These are phyloP conservation scores for Nakazawaea ernobii DNA, from an alignment of 805 yeast species.

Conservation along the genomic window DNA sequence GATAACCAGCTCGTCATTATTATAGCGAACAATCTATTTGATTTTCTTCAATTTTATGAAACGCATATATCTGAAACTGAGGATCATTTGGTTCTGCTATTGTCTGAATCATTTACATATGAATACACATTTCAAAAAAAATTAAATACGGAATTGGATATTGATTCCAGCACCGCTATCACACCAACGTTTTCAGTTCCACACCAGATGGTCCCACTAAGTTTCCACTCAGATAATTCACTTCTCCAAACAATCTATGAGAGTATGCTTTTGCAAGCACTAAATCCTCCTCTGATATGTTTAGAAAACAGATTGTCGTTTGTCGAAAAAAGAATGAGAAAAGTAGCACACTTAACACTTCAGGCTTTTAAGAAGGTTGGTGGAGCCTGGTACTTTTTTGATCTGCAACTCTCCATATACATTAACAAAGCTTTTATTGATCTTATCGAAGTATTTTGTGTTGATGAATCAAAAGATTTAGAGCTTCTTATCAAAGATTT, in stretches of 20 bases:
- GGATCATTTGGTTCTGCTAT: neutral
- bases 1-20: neutral
- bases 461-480: neutral
- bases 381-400: neutral
- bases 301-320: neutral
- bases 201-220: neutral
- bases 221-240: neutral
- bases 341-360: neutral
- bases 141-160: neutral
- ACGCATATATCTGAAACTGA: neutral
- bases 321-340: neutral
- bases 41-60: neutral
- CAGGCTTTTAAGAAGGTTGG: neutral
- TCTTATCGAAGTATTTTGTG: neutral
- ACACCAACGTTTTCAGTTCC: neutral
- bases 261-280: neutral
- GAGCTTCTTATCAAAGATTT: neutral
- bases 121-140: neutral
- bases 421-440: neutral
- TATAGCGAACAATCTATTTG: neutral
- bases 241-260: slow-evolving; percentile 1
- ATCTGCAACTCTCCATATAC: neutral
- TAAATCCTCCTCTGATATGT: neutral
- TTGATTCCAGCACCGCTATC: neutral
- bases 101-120: neutral